Percentiles rank a stretch among this genome's conserved stretches.
phyloP scores from a whole-genome alignment of 2,329 filamentous ascomycete species.

The Botryotinia narcissicola region DNA sequence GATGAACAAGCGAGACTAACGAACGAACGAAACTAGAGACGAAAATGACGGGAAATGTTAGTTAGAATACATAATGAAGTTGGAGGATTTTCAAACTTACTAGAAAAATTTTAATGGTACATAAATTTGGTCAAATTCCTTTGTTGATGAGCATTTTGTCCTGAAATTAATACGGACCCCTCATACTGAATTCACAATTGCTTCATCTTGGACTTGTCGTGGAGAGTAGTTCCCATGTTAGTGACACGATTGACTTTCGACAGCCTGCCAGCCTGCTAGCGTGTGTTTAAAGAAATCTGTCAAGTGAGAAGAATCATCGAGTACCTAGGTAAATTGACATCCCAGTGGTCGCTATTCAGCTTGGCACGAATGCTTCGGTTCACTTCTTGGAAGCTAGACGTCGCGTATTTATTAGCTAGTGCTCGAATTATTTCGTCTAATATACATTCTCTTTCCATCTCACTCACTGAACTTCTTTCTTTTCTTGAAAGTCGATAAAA shows the following conservation, averaged over 20 bases:
- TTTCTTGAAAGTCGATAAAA: neutral
- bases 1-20: neutral
- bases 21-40: neutral
- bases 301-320: neutral
- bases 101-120: neutral
- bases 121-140: neutral
- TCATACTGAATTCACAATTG: neutral
- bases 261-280: neutral
- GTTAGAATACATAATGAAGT: neutral
- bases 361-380: neutral
- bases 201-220: neutral
- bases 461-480: neutral
- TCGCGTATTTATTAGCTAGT: neutral
- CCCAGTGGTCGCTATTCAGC: neutral
- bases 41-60: neutral
- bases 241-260: neutral
- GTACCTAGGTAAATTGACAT: neutral
- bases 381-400: neutral
- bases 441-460: neutral
- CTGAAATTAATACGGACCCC: neutral
- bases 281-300: neutral
- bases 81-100: neutral
- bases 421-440: neutral
- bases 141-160: neutral
- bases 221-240: neutral